Evolutionary conservation across 2,329 filamentous ascomycete species (phyloP), one percentile per base, ranked within the genome.

Genomic region (Nemania sp.): DNA sequence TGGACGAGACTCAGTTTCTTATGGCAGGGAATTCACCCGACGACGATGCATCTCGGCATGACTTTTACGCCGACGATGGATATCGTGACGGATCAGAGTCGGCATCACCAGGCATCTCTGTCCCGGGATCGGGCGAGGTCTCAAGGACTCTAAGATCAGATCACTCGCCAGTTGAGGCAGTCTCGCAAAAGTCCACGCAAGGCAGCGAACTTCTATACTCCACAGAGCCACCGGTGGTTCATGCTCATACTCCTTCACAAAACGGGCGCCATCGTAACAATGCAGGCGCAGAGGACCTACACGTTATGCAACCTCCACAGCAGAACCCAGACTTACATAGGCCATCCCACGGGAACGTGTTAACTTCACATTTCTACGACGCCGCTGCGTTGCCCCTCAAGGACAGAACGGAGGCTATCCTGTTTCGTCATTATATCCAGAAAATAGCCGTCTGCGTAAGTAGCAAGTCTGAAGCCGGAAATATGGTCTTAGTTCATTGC

Each of bases 391-490:
- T 78, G n/a, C 78, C 78, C 8, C 73, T 80, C 20, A 76, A 75
- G 60, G 73, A 70, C 38, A 72, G 76, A 27, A 75, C 77, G 3
- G 78, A 80, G 60, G 78, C 79, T 13, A 60, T 73, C 2, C 64
- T 80, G 10, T 80, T 79, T 64, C 78, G 77, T 35, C 78, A 80
- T 62, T 80, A 79, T 63, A 78, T 80, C 43, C 74, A 79, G 47
- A 77, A 76, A 55, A 64, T 80, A 32, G 78, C 78, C 8, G 73
- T 77, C 18, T 80, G 78, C 70, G 79, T 80, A 75, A 72, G 79
- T 71, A 29, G 38, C 27, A 62, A 8, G 29, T 26, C 24, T 13
- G 22, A 2, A 22, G 56, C 43, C 11, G 32, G 22, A 41, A 22
- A 15, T 24, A 51, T 49, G 53, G 11, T 53, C 55, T 43, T 27